Base-by-base conservation (phyloP, 176 grass and related monocot genomes). In the Neostapfia colusana region DNA sequence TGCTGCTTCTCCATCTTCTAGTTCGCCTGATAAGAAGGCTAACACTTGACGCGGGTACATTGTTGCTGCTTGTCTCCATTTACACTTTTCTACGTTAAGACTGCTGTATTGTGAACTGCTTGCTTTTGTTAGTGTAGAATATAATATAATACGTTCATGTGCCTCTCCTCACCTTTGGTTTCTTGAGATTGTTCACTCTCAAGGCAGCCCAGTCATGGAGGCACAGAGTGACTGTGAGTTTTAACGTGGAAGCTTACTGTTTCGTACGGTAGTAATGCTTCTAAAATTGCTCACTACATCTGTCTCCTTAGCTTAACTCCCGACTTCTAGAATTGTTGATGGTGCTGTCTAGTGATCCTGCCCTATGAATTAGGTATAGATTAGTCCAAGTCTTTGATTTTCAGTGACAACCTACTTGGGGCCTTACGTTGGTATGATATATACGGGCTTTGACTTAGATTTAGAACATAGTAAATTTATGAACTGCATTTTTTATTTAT, bases 121-220 rank as follows among this genome's bases (percentile, higher is more conserved):
- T 37, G 20, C 42, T 44, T 4, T 0, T 21, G 2, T 31, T 1
- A 0, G 2, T 63, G 5, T 77, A 14, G 12, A 11, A 65, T 10
- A 3, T 27, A 11, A 65, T 10, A 3, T 27, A 20, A 13, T 25
- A 34, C 9, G 10, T 57, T 50, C 28, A 8, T 25, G 62, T 87
- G 92, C 84, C 86, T 89, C 73, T 84, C 89, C 83, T 79, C 89
- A 87, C 92, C 89, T 89, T 89, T 87, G 83, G 86, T 79, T 82
- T 88, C 85, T 89, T 89, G 92, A 91, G 86, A 85, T 51, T 76
- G 50, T 59, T 55, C 56, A 75, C 74, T 83, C 86, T 91, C 86
- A 91, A 77, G 57, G 43, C 36, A 89, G 89, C 83, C 80, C 86
- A 91, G 92, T 95, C 92, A 91, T 91, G 73, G 77, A 89, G 89